phyloP scores from a whole-genome alignment of 345 rosid genomes.

The Boechera divaricarpa region DNA sequence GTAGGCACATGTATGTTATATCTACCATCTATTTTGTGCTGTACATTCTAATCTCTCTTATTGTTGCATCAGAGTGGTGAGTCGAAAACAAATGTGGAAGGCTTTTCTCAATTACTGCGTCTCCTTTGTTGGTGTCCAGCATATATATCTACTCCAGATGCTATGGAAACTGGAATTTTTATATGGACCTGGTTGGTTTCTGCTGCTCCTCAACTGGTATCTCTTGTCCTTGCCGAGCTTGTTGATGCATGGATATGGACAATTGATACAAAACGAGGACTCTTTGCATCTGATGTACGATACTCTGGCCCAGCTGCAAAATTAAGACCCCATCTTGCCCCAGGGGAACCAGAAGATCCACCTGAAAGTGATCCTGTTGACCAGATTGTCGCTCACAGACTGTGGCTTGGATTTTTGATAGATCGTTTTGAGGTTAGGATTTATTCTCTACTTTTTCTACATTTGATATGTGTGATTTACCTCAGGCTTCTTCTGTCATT shows the following conservation, averaged over 20 bases:
- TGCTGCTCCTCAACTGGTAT: slow-evolving; percentile 93
- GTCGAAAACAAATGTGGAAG: slow-evolving; percentile 81
- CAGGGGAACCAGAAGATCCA: slow-evolving; percentile 84
- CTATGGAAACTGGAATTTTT: slow-evolving; percentile 97
- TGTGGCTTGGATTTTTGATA: slow-evolving; percentile 94
- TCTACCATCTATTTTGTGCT: slow-evolving; percentile 27
- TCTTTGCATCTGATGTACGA: slow-evolving; percentile 88
- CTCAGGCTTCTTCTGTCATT: slow-evolving; percentile 13
- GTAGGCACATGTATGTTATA: slow-evolving; percentile 29
- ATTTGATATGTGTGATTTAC: slow-evolving; percentile 23
- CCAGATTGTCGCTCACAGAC: slow-evolving; percentile 92
- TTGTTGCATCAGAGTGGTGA: slow-evolving; percentile 61
- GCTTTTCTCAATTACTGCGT: slow-evolving; percentile 91
- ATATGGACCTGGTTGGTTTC: slow-evolving; percentile 99
- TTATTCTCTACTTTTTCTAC: slow-evolving; percentile 16
- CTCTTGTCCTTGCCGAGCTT: slow-evolving; percentile 95
- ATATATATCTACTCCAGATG: slow-evolving; percentile 88
- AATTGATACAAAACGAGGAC: slow-evolving; percentile 94
- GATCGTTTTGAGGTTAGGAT: slow-evolving; percentile 95
- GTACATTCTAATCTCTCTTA: slow-evolving; percentile 37
- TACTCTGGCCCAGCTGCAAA: slow-evolving; percentile 93
- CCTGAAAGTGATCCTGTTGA: slow-evolving; percentile 85
- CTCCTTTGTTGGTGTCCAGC: slow-evolving; percentile 99
- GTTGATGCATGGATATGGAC: slow-evolving; percentile 99
- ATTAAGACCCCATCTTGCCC: slow-evolving; percentile 91